Evolutionary conservation across 306 rosid genomes (phyloP).

Genomic region (Vicia faba): DNA sequence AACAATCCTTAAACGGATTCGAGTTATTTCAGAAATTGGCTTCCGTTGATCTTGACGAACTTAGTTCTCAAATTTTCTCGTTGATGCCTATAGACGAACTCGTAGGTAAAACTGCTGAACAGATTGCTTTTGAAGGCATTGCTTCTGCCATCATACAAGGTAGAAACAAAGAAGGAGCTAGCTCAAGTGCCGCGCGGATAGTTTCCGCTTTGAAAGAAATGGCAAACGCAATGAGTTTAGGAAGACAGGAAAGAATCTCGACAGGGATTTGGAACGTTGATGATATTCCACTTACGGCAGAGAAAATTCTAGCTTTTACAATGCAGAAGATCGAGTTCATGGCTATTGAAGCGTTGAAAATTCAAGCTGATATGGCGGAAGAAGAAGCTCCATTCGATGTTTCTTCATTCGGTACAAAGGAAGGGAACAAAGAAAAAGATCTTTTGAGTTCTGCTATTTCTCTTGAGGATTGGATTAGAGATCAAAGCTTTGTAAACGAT

Average conservation of each 20-base stretch:
- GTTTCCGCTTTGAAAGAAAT: slow-evolving; percentile 60
- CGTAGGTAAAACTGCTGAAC: slow-evolving; percentile 85
- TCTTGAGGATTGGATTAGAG: slow-evolving; percentile 70
- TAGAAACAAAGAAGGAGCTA: slow-evolving; percentile 86
- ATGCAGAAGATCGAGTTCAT: slow-evolving; percentile 79
- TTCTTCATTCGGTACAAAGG: slow-evolving; percentile 43
- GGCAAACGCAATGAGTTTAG: slow-evolving; percentile 71
- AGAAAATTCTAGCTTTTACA: slow-evolving; percentile 68
- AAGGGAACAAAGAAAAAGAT: slow-evolving; percentile 40
- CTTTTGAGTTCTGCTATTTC: slow-evolving; percentile 59
- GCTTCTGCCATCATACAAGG: slow-evolving; percentile 94
- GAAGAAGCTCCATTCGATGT: slow-evolving; percentile 88
- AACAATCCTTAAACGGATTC: slow-evolving; percentile 55
- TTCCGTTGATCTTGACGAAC: slow-evolving; percentile 59
- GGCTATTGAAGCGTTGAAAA: slow-evolving; percentile 72
- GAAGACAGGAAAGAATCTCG: slow-evolving; percentile 74
- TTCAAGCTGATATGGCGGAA: slow-evolving; percentile 80
- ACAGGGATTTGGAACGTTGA: slow-evolving; percentile 83
- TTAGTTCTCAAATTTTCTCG: slow-evolving; percentile 55
- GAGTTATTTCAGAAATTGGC: slow-evolving; percentile 79
- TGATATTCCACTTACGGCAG: slow-evolving; percentile 57
- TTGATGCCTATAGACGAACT: slow-evolving; percentile 75
- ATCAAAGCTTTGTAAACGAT: slow-evolving; percentile 23
- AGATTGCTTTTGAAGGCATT: slow-evolving; percentile 91
- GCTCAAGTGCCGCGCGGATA: slow-evolving; percentile 75